phyloP scores from a whole-genome alignment of 768 basidiomycete genomes.

The Suillus fuscotomentosus region DNA sequence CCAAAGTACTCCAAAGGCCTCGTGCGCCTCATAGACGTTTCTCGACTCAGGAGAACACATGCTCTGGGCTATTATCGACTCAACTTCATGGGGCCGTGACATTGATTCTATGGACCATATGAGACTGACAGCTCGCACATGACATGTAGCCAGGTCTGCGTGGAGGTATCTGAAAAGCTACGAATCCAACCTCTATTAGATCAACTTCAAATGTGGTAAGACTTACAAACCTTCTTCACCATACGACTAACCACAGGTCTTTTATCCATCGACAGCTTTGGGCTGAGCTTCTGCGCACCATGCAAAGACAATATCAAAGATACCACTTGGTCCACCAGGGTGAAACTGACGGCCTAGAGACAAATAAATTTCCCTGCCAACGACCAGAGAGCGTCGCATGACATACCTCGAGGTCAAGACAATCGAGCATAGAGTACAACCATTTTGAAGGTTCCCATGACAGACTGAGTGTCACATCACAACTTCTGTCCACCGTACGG shows the following conservation, averaged over 20 bases:
- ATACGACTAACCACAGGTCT: slow-evolving; percentile 57
- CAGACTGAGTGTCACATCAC: slow-evolving; percentile 34
- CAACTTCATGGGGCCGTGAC: slow-evolving; percentile 61
- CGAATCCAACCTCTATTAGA: slow-evolving; percentile 10
- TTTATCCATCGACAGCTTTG: slow-evolving; percentile 54
- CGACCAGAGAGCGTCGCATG: slow-evolving; percentile 3
- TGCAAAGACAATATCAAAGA: slow-evolving; percentile 56
- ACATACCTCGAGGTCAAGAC: slow-evolving; percentile 56
- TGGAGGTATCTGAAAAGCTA: slow-evolving; percentile 76
- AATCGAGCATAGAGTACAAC: slow-evolving; percentile 53
- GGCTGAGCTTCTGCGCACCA: slow-evolving; percentile 46
- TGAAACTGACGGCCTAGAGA: slow-evolving; percentile 60
- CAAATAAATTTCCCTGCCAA: slow-evolving; percentile 13
- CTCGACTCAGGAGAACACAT: slow-evolving; percentile 56
- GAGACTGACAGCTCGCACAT: slow-evolving; percentile 76
- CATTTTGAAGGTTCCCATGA: slow-evolving; percentile 66
- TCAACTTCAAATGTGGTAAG: neutral
- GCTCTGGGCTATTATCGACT: slow-evolving; percentile 74
- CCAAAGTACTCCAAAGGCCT: slow-evolving; percentile 94
- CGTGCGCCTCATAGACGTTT: slow-evolving; percentile 59
- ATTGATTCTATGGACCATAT: slow-evolving; percentile 75
- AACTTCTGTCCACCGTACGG: slow-evolving; percentile 35
- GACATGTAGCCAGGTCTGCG: slow-evolving; percentile 65
- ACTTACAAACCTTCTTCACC: slow-evolving; percentile 44
- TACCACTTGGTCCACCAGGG: slow-evolving; percentile 62